Evolutionary conservation across 1,284 basidiomycete species (phyloP).

Genomic region (Rhodotorula sp.): DNA sequence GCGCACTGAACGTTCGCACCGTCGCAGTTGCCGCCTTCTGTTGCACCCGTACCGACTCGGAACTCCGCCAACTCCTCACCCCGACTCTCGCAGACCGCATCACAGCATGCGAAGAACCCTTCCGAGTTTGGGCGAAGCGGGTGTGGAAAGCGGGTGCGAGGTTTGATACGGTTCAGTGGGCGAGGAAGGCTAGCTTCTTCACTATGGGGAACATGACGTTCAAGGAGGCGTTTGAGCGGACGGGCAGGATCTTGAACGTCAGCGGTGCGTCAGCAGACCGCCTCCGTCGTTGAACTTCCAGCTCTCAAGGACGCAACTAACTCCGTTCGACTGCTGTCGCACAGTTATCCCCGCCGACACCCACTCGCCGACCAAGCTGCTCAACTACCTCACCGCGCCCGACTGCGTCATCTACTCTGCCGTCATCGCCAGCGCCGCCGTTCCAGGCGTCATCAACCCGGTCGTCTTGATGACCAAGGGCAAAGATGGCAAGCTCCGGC

Average conservation of each 20-base stretch:
- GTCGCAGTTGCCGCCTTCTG: constrained; percentile 58
- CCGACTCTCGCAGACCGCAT: constrained; percentile 82
- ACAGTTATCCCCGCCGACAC: constrained; percentile 44
- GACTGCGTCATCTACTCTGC: constrained; percentile 65
- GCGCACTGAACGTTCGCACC: not conserved
- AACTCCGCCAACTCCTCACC: constrained; percentile 72
- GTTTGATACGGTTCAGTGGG: constrained; percentile 90
- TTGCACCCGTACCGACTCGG: constrained; percentile 86
- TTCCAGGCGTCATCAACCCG: constrained; percentile 74
- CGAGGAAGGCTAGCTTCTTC: constrained; percentile 86
- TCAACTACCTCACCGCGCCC: constrained; percentile 94
- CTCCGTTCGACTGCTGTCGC: no score
- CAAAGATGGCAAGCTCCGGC: constrained; percentile 73
- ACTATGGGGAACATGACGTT: constrained; percentile 94
- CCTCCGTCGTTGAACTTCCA: not conserved
- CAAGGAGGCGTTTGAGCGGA: constrained; percentile 87
- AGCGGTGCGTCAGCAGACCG: constrained; percentile 69
- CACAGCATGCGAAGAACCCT: constrained; percentile 81
- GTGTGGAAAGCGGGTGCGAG: constrained; percentile 85
- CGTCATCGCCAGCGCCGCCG: constrained; percentile 75
- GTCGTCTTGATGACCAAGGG: constrained; percentile 68
- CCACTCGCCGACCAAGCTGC: constrained; percentile 74
- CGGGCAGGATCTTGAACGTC: constrained; percentile 86
- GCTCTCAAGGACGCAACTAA: not conserved
- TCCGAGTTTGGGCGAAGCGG: constrained; percentile 65